phyloP scores from a whole-genome alignment of 768 basidiomycete genomes.

The Tulasnella sp. region DNA sequence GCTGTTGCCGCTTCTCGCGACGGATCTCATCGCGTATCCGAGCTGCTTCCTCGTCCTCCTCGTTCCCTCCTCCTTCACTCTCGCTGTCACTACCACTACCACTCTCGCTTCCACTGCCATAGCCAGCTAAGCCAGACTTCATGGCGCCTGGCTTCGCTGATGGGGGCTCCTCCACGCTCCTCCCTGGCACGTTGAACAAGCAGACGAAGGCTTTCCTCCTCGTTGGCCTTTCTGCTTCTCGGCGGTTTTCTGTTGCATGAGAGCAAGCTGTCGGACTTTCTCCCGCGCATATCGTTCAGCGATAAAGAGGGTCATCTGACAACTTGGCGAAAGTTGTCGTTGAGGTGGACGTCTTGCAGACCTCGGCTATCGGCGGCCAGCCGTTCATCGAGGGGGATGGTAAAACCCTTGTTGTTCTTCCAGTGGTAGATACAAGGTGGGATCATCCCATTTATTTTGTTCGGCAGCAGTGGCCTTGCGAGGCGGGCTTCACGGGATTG shows the following conservation, averaged over 20 bases:
- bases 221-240: too few species aligned
- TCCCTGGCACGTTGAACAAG: too few species aligned
- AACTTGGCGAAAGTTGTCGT: conserved; percentile 99
- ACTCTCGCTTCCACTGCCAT: conserved; percentile 68
- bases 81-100: conserved; percentile 38
- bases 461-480: conserved; percentile 93
- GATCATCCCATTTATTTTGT: conserved; percentile 99
- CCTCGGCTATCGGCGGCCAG: conserved; percentile 97
- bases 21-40: conserved; percentile 86
- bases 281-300: too few species aligned
- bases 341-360: conserved; percentile 96
- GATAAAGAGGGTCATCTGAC: conserved; percentile 90
- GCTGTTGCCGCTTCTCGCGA: conserved; percentile 81
- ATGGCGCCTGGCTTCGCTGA: too few species aligned
- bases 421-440: conserved; percentile 99
- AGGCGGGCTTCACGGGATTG: conserved; percentile 89
- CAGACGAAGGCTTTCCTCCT: too few species aligned
- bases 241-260: too few species aligned
- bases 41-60: conserved; percentile 62
- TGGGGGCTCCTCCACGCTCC: too few species aligned
- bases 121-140: conserved; percentile 75
- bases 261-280: too few species aligned
- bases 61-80: too few species aligned
- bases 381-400: too few species aligned
- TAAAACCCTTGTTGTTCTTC: conserved; percentile 99